Evolutionary conservation across 163 green algal genomes (phyloP), one percentile per base, ranked within the genome.

Genomic region (Chlorella variabilis): DNA sequence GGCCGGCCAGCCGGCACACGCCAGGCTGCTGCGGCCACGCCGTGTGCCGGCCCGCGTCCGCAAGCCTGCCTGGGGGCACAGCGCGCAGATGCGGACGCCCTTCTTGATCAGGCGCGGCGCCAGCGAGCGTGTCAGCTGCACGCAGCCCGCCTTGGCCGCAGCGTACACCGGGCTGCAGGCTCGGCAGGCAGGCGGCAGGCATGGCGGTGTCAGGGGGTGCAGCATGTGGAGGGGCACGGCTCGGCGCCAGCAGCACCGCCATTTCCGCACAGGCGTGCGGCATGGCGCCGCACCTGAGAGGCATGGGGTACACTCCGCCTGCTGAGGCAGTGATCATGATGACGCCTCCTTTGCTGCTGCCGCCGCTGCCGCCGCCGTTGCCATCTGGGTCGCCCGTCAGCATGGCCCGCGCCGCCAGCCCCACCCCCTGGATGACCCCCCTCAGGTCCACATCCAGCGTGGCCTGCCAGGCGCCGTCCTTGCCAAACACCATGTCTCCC

Each of bases 381-480:
- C 48, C 66, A 3, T 78, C 36, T 17, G 73, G 61, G 48, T 58
- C 65, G 36, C 58, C 33, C 7, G 41, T 27, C 15, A 74, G 48
- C 85, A 91, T 91, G 75, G 66, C 48, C 21, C 71, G 76, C 11
- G 77, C 71, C 1, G 87, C 88, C 27, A 94, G 59, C 7, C 87
- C 87, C 21, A 89, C 87, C 6, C 93, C 94, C 13, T 85, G 66
- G 18, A 96, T 78, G 34, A 94, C 92, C 8, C 90, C 95, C 13
- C 54, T 87, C 11, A 98, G 88, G 74, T 98, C 88, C 29, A 98
- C 75, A 36, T 97, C 90, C 56, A 98, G 78, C 0, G 87, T 91
- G 25, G 81, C 45, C 77, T 93, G 85, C 93, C 93, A 96, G 29
- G 59, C 51, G 33, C 49, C 23, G 51, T 84, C 58, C 39, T 77